A percentile compares a stretch with the other conserved stretches of the same genome.
Evolutionary conservation across 306 rosid genomes (phyloP).

Genomic region (Dicorynia guianensis): DNA sequence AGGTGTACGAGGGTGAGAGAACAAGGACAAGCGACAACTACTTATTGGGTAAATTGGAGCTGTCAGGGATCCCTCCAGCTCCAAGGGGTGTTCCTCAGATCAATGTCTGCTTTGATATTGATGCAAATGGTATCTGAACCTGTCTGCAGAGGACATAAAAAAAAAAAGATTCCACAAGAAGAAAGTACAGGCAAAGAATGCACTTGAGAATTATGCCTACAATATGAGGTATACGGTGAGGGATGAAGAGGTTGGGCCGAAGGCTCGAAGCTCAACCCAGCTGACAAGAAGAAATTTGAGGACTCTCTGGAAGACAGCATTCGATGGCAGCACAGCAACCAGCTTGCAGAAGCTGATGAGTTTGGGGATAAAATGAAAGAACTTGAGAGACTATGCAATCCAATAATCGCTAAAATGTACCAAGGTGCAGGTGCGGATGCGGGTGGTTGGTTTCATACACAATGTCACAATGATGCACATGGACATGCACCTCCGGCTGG

Average conservation of each 20-base stretch:
- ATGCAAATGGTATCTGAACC: conserved; percentile 52
- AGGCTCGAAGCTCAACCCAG: background rate
- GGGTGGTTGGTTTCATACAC: conserved; percentile 25
- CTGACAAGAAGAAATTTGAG: background rate
- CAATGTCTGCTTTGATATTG: conserved; percentile 46
- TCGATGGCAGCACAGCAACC: background rate
- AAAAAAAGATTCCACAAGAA: conserved; percentile 36
- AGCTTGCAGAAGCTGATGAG: conserved; percentile 9
- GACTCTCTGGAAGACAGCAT: conserved; percentile 1
- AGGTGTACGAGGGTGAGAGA: conserved; percentile 51
- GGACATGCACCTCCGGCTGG: conserved; percentile 33
- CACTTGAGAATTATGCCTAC: background rate
- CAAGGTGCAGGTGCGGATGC: background rate
- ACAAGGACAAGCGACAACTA: conserved; percentile 16
- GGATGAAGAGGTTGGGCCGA: background rate
- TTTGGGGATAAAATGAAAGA: conserved; percentile 16
- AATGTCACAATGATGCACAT: too few species aligned
- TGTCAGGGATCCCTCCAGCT: conserved; percentile 49
- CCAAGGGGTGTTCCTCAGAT: conserved; percentile 49
- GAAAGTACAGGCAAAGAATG: conserved; percentile 16
- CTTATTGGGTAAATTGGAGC: conserved; percentile 39
- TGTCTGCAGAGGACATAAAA: conserved; percentile 50
- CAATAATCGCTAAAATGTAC: background rate
- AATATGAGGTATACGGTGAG: conserved; percentile 9
- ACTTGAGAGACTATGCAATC: conserved; percentile 11